Evolutionary conservation across 768 basidiomycete genomes (phyloP), one percentile per base, ranked within the genome.

Genomic region (Kwoniella botswanensis): DNA sequence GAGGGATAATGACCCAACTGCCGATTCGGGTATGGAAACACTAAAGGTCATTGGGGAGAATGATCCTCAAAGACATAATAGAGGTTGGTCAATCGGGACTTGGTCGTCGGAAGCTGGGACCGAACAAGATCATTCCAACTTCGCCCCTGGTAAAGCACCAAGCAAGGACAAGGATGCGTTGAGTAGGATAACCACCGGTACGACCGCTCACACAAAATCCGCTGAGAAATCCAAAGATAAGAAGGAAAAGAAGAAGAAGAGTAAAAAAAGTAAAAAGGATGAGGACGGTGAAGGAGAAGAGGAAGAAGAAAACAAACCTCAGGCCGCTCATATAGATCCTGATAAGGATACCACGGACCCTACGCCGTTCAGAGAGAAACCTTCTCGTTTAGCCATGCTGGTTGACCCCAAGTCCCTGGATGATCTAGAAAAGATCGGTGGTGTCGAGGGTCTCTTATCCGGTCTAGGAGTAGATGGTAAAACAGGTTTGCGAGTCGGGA

Each of bases 371-470:
- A 81, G 79, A 12, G 90, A 90, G 78, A 89, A 89, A 67, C 93
- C 95, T 0, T 88, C 87, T 71, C 85, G 87, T 61, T 89, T 98
- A 17, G 95, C 95, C 0, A 88, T 89, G 70, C 88, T 97, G 64
- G 89, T 98, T 46, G 95, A 98, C 80, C 94, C 94, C 10, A 98
- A 97, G 84, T 90, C 86, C 72, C 73, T 94, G 12, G 87, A 90
- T 2, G 81, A 86, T 15, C 87, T 99, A 42, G 85, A 85, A 18
- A 83, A 82, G 12, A 86, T 96, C 44, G 94, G 94, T 21, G 97
- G 97, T 53, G 85, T 87, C 9, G 75, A 86, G 0, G 88, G 87
- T 9, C 79, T 98, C 13, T 84, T 96, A 13, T 84, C 85, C 1
- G 91, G 93, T 5, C 88, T 98, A 9, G 93, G 93, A 13, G 90